Evolutionary conservation across 169 alveolate species (phyloP), one percentile per base, ranked within the genome.

Genomic region (Babesia bigemina): DNA sequence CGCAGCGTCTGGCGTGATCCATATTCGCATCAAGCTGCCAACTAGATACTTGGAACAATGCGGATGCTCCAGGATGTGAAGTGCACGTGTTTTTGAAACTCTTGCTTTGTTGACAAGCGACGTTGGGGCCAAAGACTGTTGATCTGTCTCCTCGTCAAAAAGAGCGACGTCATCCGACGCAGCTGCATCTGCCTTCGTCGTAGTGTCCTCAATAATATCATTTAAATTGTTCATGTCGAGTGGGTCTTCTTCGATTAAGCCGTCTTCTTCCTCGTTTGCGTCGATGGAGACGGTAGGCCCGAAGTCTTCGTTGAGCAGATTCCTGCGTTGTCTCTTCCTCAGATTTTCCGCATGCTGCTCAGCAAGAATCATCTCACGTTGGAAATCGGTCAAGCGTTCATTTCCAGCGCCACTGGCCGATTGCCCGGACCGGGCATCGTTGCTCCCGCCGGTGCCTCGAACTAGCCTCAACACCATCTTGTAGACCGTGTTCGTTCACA

Each of bases 261-360:
- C 53, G 24, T 22, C 52, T 62, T 67, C 66, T 42, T 8, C 13
- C 17, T 58, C 66, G 47, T 24, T 28, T n/a, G 24, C 2, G 1
- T 48, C 75, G 14, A 13, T 36, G 22, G 60, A 26, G 24, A 29
- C 36, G 17, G 33, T n/a, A 29, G 36, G 13, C 7, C 33, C 21
- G 3, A 33, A 4, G 10, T 45, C 57, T 19, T 19, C 24, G 28
- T 79, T 65, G 48, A 83, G 50, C 19, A 83, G 69, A 16, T 63
- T 57, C 55, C 36, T 29, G 36, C 85, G 72, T 29, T 75, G 90
- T 4, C 69, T 57, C 58, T 45, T 67, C 62, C 65, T 63, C 16
- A 90, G 62, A 42, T 72, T 74, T 55, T 90, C 91, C 44, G 91
- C 94, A 69, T 90, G 94, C 53, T 81, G 63, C 57, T 90, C 91